Evolutionary conservation across 495 filamentous ascomycete genomes (phyloP).

Genomic region (Xylaria sp.): DNA sequence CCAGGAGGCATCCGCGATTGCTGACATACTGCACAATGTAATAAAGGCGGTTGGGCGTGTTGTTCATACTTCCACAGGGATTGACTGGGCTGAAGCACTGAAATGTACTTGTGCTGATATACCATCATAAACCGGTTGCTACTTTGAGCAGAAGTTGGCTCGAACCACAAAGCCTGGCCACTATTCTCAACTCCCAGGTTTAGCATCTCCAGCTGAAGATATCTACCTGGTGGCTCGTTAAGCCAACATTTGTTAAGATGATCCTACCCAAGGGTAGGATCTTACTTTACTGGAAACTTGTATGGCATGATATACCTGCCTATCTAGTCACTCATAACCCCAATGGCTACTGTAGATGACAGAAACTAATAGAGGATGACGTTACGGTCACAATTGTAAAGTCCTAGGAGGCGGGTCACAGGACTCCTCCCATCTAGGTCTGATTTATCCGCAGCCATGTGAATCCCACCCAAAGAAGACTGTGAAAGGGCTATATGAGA

Average conservation of each 20-base stretch:
- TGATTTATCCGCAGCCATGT: neutral
- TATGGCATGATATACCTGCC: neutral
- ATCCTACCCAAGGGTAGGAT: neutral
- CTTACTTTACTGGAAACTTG: neutral
- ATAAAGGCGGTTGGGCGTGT: slow-evolving; percentile 2
- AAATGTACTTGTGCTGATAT: slow-evolving; percentile 11
- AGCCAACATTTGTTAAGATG: neutral
- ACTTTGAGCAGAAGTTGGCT: neutral
- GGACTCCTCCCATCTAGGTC: neutral
- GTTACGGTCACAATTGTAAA: neutral
- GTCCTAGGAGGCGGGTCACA: neutral
- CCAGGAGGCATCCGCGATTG: slow-evolving; percentile 7
- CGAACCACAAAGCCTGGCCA: neutral
- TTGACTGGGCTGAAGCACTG: slow-evolving; percentile 6
- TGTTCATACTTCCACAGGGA: slow-evolving; percentile 13
- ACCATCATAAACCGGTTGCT: neutral
- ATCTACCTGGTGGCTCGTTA: neutral
- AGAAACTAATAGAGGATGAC: neutral
- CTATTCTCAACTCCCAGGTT: too few species aligned
- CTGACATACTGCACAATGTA: neutral
- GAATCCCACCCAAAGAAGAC: neutral
- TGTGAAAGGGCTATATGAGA: neutral
- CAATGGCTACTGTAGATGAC: neutral
- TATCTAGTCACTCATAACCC: neutral
- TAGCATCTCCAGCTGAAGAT: too few species aligned